Conservation (phyloP, 352 stramenopile species). For the Phytophthora europaea region DNA sequence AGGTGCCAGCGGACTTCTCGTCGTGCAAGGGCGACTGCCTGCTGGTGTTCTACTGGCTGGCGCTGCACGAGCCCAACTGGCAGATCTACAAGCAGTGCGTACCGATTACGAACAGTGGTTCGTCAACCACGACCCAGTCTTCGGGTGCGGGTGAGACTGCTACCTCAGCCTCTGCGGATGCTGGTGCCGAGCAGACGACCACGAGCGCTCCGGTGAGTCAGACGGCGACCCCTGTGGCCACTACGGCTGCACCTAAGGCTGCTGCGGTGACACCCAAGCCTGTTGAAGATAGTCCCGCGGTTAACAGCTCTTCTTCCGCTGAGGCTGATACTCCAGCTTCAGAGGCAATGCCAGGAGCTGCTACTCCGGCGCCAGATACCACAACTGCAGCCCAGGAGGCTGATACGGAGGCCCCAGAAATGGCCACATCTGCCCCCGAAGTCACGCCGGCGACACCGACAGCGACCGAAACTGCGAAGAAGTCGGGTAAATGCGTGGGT, state of each 20-base stretch:
- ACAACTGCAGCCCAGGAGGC: neutral
- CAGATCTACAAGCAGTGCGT: constrained; percentile 48
- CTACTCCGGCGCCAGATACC: neutral
- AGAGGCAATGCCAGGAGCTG: neutral
- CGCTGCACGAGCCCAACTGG: constrained; percentile 31
- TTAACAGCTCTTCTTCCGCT: neutral
- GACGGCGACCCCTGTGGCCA: neutral
- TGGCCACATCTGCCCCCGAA: neutral
- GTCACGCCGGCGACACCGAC: neutral
- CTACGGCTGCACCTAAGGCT: neutral
- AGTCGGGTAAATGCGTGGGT: constrained; percentile 14
- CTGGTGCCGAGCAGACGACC: neutral
- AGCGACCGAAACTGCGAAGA: constrained; percentile 6
- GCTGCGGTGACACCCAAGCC: neutral
- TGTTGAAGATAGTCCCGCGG: neutral
- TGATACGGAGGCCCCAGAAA: neutral
- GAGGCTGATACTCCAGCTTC: neutral
- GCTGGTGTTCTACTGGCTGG: constrained; percentile 32
- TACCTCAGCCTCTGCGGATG: neutral
- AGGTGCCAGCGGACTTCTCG: constrained; percentile 24
- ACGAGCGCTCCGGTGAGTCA: too few relatives aligned
- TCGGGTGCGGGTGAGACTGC: neutral
- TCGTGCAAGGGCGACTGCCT: constrained; percentile 30
- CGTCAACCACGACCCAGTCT: constrained; percentile 10
- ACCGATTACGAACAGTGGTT: constrained; percentile 35